Conservation (phyloP, 441 rosid species). For the Erodium trifolium region DNA sequence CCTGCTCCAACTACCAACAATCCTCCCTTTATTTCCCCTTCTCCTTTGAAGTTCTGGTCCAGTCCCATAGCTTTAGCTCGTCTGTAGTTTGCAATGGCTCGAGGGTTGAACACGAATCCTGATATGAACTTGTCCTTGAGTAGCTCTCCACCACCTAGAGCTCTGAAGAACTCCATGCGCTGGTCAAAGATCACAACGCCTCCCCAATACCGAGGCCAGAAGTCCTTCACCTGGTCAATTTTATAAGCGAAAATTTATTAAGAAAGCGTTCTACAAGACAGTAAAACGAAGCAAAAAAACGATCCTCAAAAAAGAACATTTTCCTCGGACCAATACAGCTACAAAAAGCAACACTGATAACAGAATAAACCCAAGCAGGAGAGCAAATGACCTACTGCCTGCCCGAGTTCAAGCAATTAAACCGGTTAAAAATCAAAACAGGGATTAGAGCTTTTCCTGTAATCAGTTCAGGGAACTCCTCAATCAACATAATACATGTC, state of each 20-base stretch:
- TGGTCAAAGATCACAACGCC: slow-evolving; percentile 43
- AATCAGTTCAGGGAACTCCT: neutral
- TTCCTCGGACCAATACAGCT: too few relatives aligned
- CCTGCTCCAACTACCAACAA: slow-evolving; percentile 43
- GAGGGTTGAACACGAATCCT: slow-evolving; percentile 57
- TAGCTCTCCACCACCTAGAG: slow-evolving; percentile 59
- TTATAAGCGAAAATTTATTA: too few relatives aligned
- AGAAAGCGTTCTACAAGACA: too few relatives aligned
- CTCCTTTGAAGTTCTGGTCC: slow-evolving; percentile 49
- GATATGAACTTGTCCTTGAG: slow-evolving; percentile 59
- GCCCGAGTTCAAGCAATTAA: too few relatives aligned
- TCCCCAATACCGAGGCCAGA: slow-evolving; percentile 75
- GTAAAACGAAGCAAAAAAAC: too few relatives aligned
- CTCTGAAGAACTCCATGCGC: slow-evolving; percentile 50
- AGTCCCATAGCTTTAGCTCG: slow-evolving; percentile 48
- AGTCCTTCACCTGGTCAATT: slow-evolving; percentile 56
- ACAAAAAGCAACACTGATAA: too few relatives aligned
- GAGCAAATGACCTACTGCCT: too few relatives aligned
- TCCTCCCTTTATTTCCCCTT: slow-evolving; percentile 67
- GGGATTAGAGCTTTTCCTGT: too few relatives aligned
- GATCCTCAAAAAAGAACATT: too few relatives aligned
- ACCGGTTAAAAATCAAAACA: too few relatives aligned
- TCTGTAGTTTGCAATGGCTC: slow-evolving; percentile 58
- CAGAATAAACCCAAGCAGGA: too few relatives aligned
- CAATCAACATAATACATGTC: slow-evolving; percentile 11